Percentiles rank a stretch among this genome's conserved stretches.
phyloP scores from a whole-genome alignment of 495 filamentous ascomycete genomes.

The Penicillium daleae region DNA sequence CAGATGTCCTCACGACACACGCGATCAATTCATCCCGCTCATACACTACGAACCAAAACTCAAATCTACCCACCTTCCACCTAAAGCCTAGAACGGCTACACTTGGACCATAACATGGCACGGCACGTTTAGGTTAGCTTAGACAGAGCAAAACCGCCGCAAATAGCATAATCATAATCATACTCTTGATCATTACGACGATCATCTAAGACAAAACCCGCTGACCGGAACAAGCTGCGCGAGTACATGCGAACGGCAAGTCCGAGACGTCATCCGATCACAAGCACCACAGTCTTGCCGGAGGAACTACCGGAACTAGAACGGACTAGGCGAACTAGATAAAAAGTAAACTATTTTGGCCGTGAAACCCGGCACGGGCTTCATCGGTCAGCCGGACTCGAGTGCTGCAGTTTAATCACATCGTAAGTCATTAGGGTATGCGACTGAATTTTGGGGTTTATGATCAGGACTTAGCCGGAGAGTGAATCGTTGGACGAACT shows the following conservation, averaged over 20 bases:
- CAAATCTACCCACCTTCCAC: no score
- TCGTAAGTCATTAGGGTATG: background rate
- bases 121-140: background rate
- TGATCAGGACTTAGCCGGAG: background rate
- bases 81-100: no score
- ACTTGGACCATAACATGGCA: no score
- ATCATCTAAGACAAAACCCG: background rate
- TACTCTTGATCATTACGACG: background rate
- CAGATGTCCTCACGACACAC: no score
- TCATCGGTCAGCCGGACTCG: conserved; percentile 5
- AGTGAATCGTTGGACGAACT: no score
- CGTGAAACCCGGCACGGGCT: background rate
- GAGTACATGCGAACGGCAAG: background rate
- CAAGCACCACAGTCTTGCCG: background rate
- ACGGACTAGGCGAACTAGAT: background rate
- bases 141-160: no score
- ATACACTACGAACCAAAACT: no score
- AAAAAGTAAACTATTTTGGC: background rate
- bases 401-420: conserved; percentile 4
- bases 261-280: conserved; percentile 4
- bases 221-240: conserved; percentile 1
- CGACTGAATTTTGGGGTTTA: background rate
- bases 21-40: no score
- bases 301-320: background rate
- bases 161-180: no score